Evolutionary conservation across 257 asterid species (phyloP).

Genomic region (Linaria vulgaris): DNA sequence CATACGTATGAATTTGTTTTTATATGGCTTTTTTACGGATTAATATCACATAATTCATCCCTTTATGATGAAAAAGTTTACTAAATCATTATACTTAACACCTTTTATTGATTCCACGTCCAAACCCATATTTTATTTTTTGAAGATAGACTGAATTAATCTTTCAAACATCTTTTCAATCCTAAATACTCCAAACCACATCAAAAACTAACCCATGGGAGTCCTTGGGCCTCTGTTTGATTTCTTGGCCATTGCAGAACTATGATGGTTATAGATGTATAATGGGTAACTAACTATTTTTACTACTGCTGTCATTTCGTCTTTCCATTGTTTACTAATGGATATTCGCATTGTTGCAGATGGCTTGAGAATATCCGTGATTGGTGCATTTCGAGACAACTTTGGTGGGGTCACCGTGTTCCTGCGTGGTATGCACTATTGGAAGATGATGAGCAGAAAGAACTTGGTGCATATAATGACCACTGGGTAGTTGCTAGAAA

Average conservation of each 20-base stretch:
- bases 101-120: no score
- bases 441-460: conserved; percentile 72
- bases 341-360: conserved; percentile 44
- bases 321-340: not conserved
- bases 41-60: no score
- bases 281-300: conserved; percentile 8
- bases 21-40: no score
- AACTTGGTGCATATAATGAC: conserved; percentile 55
- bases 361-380: conserved; percentile 98
- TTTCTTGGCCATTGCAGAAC: not conserved
- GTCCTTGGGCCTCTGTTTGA: not conserved
- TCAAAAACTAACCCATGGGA: no score
- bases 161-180: no score
- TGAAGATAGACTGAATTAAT: no score
- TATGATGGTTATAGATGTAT: not conserved
- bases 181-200: no score
- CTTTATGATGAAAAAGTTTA: no score
- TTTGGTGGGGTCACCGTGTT: conserved; percentile 98
- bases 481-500: conserved; percentile 91
- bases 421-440: conserved; percentile 89
- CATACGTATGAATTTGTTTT: no score
- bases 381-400: conserved; percentile 98
- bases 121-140: no score
- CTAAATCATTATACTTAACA: no score
- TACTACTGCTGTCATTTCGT: conserved; percentile 13